Evolutionary conservation across 2,329 filamentous ascomycete species (phyloP), one percentile per base, ranked within the genome.

Genomic region (Sclerotinia glacialis): DNA sequence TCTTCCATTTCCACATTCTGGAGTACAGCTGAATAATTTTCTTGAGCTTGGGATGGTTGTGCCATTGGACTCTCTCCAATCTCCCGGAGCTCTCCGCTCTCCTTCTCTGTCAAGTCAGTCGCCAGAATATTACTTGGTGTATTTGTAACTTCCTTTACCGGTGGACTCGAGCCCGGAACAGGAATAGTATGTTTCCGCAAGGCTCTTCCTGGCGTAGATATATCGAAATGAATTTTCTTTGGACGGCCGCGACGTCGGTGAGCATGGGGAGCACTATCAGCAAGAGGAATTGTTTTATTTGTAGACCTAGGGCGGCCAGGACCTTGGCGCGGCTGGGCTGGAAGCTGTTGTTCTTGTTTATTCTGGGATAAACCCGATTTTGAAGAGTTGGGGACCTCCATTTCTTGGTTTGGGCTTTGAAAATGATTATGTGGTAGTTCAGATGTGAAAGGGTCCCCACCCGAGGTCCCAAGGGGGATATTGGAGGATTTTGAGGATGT

Each of bases 331-430:
- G 11, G 37, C 23, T 52, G 40, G 16, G 14, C 23, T 31, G 52
- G 28, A 54, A 54, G 52, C 18, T 26, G 37, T 52, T 42, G 16
- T 31, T 23, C 18, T 31, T 53, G 52, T 16, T 16, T 23, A 14
- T 55, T 23, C n/a, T 55, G 53, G n/a, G 34, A 40, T 6, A 5
- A 40, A 40, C n/a, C 53, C 14, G 40, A 23, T 28, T 59, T 42
- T 9, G 63, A 50, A 31, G 63, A 65, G 34, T 58, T 50, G 23
- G 46, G 63, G 2, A 65, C 42, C 6, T 59, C 44, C 11, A 23
- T 14, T 31, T 6, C 18, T 47, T 60, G 40, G 11, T 44, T 16
- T 44, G n/a, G 37, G n/a, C 42, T 50, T n/a, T 42, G 63, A 9
- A n/a, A 31, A 23, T 34, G 6, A 9, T 47, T n/a, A 1, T 23